These are phyloP conservation scores for Brasenia schreberi DNA, from an alignment of 164 flowering plant genomes.

Conservation along the genomic window DNA sequence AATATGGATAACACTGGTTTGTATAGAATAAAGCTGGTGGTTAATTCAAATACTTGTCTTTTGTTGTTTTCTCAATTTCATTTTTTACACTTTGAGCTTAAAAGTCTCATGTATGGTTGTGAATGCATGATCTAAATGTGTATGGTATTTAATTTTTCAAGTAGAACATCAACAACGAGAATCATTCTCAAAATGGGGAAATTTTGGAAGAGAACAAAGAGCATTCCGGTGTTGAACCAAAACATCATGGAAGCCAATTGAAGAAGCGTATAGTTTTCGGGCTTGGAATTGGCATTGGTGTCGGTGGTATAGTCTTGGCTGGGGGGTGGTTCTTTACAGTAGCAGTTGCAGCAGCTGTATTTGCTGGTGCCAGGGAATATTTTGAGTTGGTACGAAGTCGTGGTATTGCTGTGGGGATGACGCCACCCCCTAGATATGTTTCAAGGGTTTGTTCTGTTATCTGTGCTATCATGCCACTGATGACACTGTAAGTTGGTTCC, in stretches of 20 bases:
- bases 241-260: conserved; percentile 51
- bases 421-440: conserved; percentile 98
- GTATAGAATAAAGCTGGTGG: too few relatives aligned
- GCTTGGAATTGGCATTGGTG: conserved; percentile 38
- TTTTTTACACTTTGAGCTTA: too few relatives aligned
- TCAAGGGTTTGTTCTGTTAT: conserved; percentile 85
- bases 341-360: conserved; percentile 57
- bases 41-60: too few relatives aligned
- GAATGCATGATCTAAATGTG: not conserved
- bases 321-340: conserved; percentile 71
- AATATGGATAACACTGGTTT: too few relatives aligned
- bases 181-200: not conserved
- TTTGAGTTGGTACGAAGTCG: conserved; percentile 86
- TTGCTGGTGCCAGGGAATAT: conserved; percentile 72
- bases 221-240: conserved; percentile 17
- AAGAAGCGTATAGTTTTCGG: conserved; percentile 75
- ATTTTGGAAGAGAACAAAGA: conserved; percentile 8
- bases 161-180: not conserved
- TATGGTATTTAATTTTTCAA: not conserved
- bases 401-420: conserved; percentile 88
- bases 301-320: conserved; percentile 29
- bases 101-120: not conserved
- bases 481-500: conserved; percentile 57
- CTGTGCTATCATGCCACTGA: conserved; percentile 73
- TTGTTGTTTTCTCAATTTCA: too few relatives aligned